Base-by-base conservation (phyloP, 2,329 filamentous ascomycete genomes). In the Stagonosporopsis chrysanthemi region DNA sequence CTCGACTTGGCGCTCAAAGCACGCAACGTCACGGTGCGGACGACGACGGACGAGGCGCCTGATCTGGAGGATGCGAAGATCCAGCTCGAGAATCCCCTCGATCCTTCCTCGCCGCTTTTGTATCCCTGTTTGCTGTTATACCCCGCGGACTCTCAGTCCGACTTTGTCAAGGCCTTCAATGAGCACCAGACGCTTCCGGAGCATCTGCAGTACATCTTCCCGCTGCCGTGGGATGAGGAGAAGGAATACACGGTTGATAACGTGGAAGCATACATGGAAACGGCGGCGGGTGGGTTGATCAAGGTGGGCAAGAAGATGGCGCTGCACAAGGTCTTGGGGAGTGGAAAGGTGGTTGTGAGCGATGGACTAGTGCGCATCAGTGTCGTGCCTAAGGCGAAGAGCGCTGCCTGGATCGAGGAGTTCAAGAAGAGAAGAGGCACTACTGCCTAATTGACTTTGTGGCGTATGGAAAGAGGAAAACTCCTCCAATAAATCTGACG, bases 261-360 rank as follows among this genome's bases (percentile, higher is more conserved):
- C 0, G 91, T 97, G 4, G 92, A 97, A 66, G 95, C 91, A 70
- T 98, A 91, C 76, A 89, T 96, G 81, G 92, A 97, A 80, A 98
- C 92, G 0, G 78, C 79, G 4, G 80, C 82, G 0, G 92, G 92
- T 0, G 92, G 93, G 0, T 76, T 99, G 68, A 86, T 97, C 69
- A 97, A 96, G 80, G 88, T 93, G 22, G 94, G 95, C 44, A 93
- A 91, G 84, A 95, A 94, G 72, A 83, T 95, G 62, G 81, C 86
- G 19, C 75, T 98, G 65, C 77, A 92, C 47, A 90, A 92, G 79
- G 84, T 94, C 28, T 77, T 98, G 61, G 82, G 82, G 8, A 86
- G 86, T 8, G 92, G 90, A 6, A 92, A 90, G 70, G 86, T 96
- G 6, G 93, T 96, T 78, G 83, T 99, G 9, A 87, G 96, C 43